Conservation (phyloP, 2,329 filamentous ascomycete genomes). For the Ophiostoma pallidulum region DNA sequence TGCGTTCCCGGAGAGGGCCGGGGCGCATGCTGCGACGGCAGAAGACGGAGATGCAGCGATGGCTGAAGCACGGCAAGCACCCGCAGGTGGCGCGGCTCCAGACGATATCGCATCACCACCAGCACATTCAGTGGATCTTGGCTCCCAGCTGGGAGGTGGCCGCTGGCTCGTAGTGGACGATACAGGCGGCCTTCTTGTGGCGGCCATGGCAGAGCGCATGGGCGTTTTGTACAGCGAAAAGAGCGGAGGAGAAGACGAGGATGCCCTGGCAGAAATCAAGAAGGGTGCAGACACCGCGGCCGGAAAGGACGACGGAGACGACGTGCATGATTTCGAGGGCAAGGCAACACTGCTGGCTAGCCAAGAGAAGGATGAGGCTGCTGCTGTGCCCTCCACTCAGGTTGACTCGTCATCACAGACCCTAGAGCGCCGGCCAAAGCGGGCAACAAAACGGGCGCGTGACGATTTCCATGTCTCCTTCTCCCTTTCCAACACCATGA, state of each 20-base stretch:
- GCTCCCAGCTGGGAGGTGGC: conserved; percentile 21
- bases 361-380: background rate
- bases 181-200: conserved; percentile 71
- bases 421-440: background rate
- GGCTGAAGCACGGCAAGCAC: background rate
- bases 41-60: background rate
- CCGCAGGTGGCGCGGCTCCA: conserved; percentile 19
- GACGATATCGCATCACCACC: background rate
- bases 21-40: too few relatives aligned
- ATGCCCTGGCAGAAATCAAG: background rate
- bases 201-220: conserved; percentile 81
- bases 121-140: background rate
- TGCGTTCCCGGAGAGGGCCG: too few relatives aligned
- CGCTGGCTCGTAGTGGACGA: conserved; percentile 82
- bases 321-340: background rate
- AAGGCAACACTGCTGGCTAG: background rate
- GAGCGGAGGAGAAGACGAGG: conserved; percentile 18
- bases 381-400: background rate
- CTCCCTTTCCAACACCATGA: conserved; percentile 64
- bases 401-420: background rate
- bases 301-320: background rate
- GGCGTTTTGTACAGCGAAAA: conserved; percentile 56
- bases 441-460: conserved; percentile 18
- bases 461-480: conserved; percentile 55
- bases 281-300: background rate